Conservation (phyloP, 176 grass and related monocot species). For the Rhynchospora breviuscula region DNA sequence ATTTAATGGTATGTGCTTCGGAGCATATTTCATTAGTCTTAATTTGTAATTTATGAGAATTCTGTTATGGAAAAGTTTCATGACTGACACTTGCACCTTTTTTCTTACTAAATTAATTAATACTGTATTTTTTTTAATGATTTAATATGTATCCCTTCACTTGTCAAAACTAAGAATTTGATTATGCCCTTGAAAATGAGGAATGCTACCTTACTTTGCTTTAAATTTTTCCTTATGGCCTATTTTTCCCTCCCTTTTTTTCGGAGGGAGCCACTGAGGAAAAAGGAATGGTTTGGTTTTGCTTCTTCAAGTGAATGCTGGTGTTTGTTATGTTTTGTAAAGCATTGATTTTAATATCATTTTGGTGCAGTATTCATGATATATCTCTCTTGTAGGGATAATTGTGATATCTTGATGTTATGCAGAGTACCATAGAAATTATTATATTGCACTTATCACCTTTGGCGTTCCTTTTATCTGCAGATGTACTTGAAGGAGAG, state of each 20-base stretch:
- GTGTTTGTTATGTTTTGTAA: neutral
- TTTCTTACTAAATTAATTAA: neutral
- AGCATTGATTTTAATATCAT: neutral
- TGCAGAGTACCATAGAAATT: neutral
- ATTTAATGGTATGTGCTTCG: conserved; percentile 60
- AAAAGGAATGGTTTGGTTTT: no score
- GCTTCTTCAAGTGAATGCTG: neutral
- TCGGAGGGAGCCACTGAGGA: no score
- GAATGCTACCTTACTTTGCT: neutral
- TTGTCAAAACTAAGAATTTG: neutral
- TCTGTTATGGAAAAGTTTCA: neutral
- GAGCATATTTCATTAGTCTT: neutral
- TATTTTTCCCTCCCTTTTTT: no score
- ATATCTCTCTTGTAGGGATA: neutral
- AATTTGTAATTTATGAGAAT: neutral
- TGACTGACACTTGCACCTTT: neutral
- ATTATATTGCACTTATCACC: conserved; percentile 18
- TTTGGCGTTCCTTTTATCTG: conserved; percentile 9
- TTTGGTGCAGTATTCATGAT: neutral
- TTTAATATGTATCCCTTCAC: neutral
- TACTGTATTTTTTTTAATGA: conserved; percentile 1
- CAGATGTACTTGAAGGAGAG: conserved; percentile 95
- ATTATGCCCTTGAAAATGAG: neutral
- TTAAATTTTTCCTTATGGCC: no score
- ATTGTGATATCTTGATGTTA: neutral